Percentiles rank a stretch among this genome's conserved stretches.
Evolutionary conservation across 768 basidiomycete genomes (phyloP).

Genomic region (Russula compacta): DNA sequence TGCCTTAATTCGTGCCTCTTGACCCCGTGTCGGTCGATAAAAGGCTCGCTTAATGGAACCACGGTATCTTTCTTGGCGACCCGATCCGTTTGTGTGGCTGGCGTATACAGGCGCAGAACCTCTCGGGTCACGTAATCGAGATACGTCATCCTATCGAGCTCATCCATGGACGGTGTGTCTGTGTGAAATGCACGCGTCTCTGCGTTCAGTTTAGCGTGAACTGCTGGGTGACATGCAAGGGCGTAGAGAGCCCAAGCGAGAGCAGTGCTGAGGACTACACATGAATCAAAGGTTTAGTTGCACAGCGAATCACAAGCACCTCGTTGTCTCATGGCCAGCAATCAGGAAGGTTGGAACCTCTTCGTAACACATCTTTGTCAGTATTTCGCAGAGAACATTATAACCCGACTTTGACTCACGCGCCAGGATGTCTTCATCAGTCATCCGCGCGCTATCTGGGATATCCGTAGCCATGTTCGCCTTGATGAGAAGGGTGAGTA

Average conservation of each 20-base stretch:
- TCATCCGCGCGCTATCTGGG: slow-evolving; percentile 43
- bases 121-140: slow-evolving; percentile 33
- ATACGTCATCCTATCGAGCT: slow-evolving; percentile 55
- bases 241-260: slow-evolving; percentile 53
- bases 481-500: slow-evolving; percentile 50
- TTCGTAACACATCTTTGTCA: slow-evolving; percentile 21
- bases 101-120: slow-evolving; percentile 13
- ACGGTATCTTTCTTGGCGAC: slow-evolving; percentile 14
- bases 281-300: not conserved
- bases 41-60: slow-evolving; percentile 17
- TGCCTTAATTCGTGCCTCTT: slow-evolving; percentile 16
- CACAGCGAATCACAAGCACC: slow-evolving; percentile 23
- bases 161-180: slow-evolving; percentile 60
- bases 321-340: slow-evolving; percentile 53
- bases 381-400: not conserved
- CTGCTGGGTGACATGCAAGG: slow-evolving; percentile 37
- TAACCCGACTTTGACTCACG: slow-evolving; percentile 30
- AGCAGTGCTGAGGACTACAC: slow-evolving; percentile 26
- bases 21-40: slow-evolving; percentile 17
- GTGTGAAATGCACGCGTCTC: slow-evolving; percentile 45
- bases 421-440: slow-evolving; percentile 52
- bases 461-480: slow-evolving; percentile 59
- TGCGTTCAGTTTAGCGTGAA: slow-evolving; percentile 48
- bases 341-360: slow-evolving; percentile 55
- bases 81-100: slow-evolving; percentile 15